Evolutionary conservation across 2,329 filamentous ascomycete genomes (phyloP).

Genomic region (Diaporthe amygdali): DNA sequence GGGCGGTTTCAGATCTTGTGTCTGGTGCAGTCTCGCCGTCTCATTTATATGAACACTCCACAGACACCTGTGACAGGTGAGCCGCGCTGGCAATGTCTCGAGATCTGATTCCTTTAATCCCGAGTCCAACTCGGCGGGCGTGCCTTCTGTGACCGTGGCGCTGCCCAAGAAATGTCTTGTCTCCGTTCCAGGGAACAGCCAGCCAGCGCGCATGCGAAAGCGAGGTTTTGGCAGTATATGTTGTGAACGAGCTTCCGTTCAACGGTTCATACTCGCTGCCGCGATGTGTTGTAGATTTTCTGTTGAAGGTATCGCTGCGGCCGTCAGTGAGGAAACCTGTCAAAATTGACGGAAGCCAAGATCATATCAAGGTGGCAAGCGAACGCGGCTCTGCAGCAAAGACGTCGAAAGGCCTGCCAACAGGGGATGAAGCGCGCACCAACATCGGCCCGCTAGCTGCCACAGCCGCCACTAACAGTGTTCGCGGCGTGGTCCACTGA

Average conservation of each 20-base stretch:
- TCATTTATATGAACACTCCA: slow-evolving; percentile 4
- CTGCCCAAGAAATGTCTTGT: not conserved
- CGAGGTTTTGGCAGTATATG: not conserved
- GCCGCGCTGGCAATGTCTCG: not conserved
- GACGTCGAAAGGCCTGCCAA: not conserved
- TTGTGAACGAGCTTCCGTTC: not conserved
- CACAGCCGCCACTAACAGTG: not conserved
- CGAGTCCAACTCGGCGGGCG: not conserved
- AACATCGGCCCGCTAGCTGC: slow-evolving; percentile 1
- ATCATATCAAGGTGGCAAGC: not conserved
- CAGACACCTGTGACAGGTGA: not conserved
- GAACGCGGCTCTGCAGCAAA: not conserved
- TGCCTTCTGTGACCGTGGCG: not conserved
- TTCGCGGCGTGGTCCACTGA: not conserved
- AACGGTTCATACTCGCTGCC: not conserved
- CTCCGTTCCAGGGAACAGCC: not conserved
- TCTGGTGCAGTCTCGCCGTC: not conserved
- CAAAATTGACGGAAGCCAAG: not conserved
- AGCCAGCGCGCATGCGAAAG: not conserved
- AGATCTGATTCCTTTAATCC: not conserved
- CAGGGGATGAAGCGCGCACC: not conserved
- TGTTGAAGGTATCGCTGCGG: not conserved
- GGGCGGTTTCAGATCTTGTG: slow-evolving; percentile 10
- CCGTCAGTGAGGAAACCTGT: not conserved
- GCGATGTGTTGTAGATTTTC: not conserved